Conservation (phyloP, 441 rosid species). For the Capsella rubella region DNA sequence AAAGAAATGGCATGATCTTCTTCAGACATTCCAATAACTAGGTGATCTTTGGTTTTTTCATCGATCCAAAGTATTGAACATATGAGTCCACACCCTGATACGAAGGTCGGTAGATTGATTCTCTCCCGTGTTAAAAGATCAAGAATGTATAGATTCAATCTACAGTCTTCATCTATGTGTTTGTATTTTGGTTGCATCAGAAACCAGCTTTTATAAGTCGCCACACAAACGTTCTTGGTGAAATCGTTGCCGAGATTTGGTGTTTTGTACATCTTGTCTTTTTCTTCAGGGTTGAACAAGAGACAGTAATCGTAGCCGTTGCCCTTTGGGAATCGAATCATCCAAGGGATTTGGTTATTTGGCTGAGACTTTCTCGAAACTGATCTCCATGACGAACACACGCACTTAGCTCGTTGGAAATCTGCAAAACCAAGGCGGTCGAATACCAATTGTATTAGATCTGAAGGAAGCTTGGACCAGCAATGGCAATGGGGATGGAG, state of each 20-base stretch:
- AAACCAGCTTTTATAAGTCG: too few species aligned
- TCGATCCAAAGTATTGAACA: neutral
- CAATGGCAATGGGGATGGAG: neutral
- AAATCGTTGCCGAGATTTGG: too few species aligned
- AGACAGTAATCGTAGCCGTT: neutral
- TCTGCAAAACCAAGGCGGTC: neutral
- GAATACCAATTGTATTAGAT: neutral
- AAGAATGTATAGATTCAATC: neutral
- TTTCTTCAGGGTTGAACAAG: neutral
- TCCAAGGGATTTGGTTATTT: constrained; percentile 6
- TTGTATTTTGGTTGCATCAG: too few species aligned
- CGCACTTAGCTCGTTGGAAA: neutral
- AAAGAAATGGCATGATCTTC: neutral
- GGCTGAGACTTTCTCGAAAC: neutral
- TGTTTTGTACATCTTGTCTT: neutral
- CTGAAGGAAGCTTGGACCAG: neutral
- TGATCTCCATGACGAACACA: neutral
- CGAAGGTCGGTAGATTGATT: neutral
- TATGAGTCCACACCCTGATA: neutral
- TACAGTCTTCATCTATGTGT: too few species aligned
- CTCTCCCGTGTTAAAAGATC: neutral
- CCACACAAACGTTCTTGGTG: too few species aligned
- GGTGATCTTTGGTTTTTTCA: constrained; percentile 3
- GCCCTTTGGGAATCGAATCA: neutral
- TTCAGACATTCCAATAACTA: neutral